Percentiles rank a stretch among this genome's conserved stretches.
phyloP scores from a whole-genome alignment of 192 early-diverging fungal genomes.

The Gaertneriomyces semiglobifer region DNA sequence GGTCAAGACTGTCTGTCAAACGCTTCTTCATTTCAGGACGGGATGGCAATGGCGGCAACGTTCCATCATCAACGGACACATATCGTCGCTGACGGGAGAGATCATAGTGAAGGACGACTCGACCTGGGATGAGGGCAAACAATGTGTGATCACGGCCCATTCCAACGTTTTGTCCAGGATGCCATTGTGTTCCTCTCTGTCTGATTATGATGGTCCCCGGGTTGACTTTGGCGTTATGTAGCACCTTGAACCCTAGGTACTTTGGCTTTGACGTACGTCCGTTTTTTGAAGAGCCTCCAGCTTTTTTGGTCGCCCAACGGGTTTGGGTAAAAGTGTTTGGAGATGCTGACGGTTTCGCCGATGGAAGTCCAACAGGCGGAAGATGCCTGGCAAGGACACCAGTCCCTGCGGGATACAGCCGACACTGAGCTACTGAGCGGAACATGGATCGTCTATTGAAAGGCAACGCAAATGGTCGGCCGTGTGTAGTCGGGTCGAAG shows the following conservation, averaged over 20 bases:
- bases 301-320: conserved; percentile 51
- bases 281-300: conserved; percentile 50
- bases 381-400: too few species aligned
- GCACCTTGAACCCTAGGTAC: conserved; percentile 46
- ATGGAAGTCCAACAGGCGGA: too few species aligned
- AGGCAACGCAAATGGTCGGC: too few species aligned
- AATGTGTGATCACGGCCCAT: conserved; percentile 49
- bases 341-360: background rate
- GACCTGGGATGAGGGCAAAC: conserved; percentile 35
- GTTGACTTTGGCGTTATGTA: conserved; percentile 34
- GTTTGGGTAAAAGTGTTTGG: conserved; percentile 28
- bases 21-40: conserved; percentile 43
- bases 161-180: conserved; percentile 43
- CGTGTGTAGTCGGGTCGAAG: too few species aligned
- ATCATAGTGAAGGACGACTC: conserved; percentile 49
- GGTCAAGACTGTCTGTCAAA: conserved; percentile 39
- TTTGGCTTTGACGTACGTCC: conserved; percentile 51
- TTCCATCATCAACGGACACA: conserved; percentile 42
- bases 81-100: conserved; percentile 32
- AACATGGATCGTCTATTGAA: too few species aligned
- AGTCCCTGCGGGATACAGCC: too few species aligned
- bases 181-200: conserved; percentile 47
- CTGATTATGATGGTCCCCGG: conserved; percentile 48
- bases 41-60: conserved; percentile 19
- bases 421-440: too few species aligned